phyloP scores from a whole-genome alignment of 2,329 filamentous ascomycete genomes.

The Aureobasidium mangrovei region DNA sequence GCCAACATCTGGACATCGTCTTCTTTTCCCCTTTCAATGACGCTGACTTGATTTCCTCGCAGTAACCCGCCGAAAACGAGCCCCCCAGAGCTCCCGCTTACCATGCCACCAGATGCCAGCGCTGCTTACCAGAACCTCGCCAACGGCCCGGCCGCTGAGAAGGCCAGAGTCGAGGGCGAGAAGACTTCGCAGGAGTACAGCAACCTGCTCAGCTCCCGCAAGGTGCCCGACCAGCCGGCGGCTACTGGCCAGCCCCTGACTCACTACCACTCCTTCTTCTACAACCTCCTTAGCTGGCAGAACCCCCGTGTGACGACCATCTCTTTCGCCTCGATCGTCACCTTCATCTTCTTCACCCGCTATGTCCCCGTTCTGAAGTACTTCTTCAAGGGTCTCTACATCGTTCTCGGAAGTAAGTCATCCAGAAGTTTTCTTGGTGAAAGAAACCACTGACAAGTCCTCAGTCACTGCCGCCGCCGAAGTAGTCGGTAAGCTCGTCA shows the following conservation, averaged over 20 bases:
- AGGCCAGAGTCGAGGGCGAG: conserved; percentile 46
- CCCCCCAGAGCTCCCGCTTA: conserved; percentile 15
- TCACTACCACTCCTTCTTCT: conserved; percentile 59
- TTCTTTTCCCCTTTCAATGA: neutral
- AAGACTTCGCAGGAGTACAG: conserved; percentile 50
- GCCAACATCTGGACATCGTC: neutral
- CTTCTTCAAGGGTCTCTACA: conserved; percentile 51
- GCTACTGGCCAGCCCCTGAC: conserved; percentile 55
- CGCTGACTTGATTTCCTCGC: conserved; percentile 24
- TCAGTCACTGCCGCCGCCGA: conserved; percentile 50
- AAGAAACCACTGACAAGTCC: conserved; percentile 16
- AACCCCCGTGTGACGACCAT: conserved; percentile 56
- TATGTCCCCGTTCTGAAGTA: conserved; percentile 56
- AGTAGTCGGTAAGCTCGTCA: conserved; percentile 45
- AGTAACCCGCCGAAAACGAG: neutral
- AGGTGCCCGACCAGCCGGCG: conserved; percentile 45
- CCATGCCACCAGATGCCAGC: conserved; percentile 34
- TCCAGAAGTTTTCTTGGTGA: neutral
- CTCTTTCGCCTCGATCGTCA: conserved; percentile 47
- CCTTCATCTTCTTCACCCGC: conserved; percentile 54
- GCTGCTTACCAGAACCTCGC: conserved; percentile 41
- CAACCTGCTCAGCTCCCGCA: conserved; percentile 47
- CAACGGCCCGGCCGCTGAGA: conserved; percentile 48
- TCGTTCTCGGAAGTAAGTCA: conserved; percentile 48
- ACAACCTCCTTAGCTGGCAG: conserved; percentile 58